Evolutionary conservation across 768 basidiomycete species (phyloP).

Genomic region (Collybia sordida): DNA sequence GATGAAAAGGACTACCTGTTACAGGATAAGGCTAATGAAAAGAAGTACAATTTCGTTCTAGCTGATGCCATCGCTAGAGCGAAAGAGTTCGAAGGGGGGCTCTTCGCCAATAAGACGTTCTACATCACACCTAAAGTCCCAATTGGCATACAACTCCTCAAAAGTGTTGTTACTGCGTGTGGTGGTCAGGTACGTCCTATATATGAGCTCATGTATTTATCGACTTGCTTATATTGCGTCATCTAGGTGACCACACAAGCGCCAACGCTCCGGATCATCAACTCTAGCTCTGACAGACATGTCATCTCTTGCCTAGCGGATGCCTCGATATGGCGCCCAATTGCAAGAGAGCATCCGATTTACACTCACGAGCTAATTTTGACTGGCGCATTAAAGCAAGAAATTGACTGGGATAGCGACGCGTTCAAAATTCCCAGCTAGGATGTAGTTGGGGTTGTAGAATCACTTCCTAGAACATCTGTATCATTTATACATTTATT

Average conservation of each 20-base stretch:
- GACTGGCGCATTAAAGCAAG: constrained; percentile 61
- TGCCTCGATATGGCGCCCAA: constrained; percentile 61
- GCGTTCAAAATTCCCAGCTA: constrained; percentile 26
- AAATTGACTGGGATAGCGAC: constrained; percentile 61
- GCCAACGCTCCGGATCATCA: constrained; percentile 57
- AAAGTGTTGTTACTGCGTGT: constrained; percentile 64
- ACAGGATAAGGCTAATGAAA: constrained; percentile 60
- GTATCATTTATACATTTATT: too few species aligned
- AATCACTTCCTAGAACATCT: too few species aligned
- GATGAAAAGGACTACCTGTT: constrained; percentile 65
- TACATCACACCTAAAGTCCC: constrained; percentile 71
- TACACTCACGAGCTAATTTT: constrained; percentile 72
- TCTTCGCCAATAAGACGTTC: constrained; percentile 68
- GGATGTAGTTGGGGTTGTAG: not conserved
- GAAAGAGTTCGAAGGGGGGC: constrained; percentile 44
- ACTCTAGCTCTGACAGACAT: constrained; percentile 48
- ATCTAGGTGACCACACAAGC: constrained; percentile 42
- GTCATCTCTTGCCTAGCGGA: constrained; percentile 72
- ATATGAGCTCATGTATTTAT: not conserved
- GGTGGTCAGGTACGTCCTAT: constrained; percentile 63
- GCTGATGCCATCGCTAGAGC: constrained; percentile 60
- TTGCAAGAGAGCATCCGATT: constrained; percentile 50
- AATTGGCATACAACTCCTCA: constrained; percentile 59
- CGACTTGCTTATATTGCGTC: constrained; percentile 2
- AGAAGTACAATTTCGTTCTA: constrained; percentile 66